Evolutionary conservation across 2,329 filamentous ascomycete species (phyloP), one percentile per base, ranked within the genome.

Genomic region (Fusarium sp.): DNA sequence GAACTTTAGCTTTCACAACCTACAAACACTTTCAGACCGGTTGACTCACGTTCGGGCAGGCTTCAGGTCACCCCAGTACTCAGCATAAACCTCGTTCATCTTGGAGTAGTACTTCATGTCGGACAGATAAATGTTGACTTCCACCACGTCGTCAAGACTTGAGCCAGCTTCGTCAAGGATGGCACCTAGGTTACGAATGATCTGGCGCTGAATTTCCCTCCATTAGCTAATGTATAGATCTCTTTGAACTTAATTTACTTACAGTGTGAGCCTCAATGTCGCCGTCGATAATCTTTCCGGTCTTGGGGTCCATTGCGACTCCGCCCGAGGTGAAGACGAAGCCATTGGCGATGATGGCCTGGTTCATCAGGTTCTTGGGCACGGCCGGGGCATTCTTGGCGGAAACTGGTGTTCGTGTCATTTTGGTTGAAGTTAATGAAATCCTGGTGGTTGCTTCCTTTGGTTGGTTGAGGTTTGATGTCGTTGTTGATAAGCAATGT

Each of bases 61-160:
- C 71, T 83, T 83, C 0, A 80, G 69, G 9, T 82, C 77, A 5
- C 79, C 80, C 80, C 92, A 93, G 81, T 88, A 90, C 77, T 90
- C 87, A 74, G 86, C 85, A 72, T 92, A 93, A 28, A 90, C 86
- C 71, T 85, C 85, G 77, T 93, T 93, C 88, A 93, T 92, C 77
- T 90, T 88, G 33, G 82, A 85, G 74, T 93, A 93, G 76, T 92
- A 84, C 56, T 85, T 86, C 89, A 93, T 92, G 71, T 91, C 86
- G 44, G 88, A 86, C 46, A 93, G 82, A 80, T 92, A 93, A 69
- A 93, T 88, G 68, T 86, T 88, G 54, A 91, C 88, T 80, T 92
- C 92, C 69, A 93, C 87, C 13, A 92, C 88, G 70, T 88, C 87
- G 46, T 83, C 80, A 18, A 93, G 82, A 47, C 82, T 84, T 20